Percentiles rank a stretch among this genome's conserved stretches.
These are phyloP conservation scores for Sisymbrium altissimum DNA, from an alignment of 345 rosid species.

Conservation along the genomic window DNA sequence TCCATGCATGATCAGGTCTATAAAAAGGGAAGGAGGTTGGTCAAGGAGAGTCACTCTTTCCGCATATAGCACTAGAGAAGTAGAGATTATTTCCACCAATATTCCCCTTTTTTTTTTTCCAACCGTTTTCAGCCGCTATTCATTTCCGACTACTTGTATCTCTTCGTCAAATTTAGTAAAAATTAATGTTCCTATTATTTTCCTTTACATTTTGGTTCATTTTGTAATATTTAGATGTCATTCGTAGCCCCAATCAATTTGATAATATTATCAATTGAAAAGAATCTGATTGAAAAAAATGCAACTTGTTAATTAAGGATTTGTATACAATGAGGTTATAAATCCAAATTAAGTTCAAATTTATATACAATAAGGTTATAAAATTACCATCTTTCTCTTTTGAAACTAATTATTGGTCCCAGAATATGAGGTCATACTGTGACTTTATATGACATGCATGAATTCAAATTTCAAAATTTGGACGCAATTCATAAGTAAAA, in stretches of 20 bases:
- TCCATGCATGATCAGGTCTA: neutral
- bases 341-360: neutral
- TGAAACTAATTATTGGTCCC: neutral
- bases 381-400: neutral
- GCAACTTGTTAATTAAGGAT: neutral
- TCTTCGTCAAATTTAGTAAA: neutral
- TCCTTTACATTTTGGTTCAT: neutral
- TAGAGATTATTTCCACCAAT: neutral
- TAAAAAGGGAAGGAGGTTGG: neutral
- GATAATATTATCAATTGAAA: neutral
- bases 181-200: neutral
- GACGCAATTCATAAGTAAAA: neutral
- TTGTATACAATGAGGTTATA: constrained; percentile 4
- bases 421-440: neutral
- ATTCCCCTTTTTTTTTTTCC: neutral
- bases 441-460: neutral
- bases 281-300: neutral
- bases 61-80: neutral
- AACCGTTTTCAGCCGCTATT: neutral
- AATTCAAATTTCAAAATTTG: neutral
- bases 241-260: neutral
- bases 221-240: neutral
- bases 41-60: neutral
- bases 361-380: constrained; percentile 4
- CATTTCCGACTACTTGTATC: neutral